A percentile compares a stretch with the other conserved stretches of the same genome.
phyloP scores from a whole-genome alignment of 2,329 filamentous ascomycete species.

The Fusarium floridanum region DNA sequence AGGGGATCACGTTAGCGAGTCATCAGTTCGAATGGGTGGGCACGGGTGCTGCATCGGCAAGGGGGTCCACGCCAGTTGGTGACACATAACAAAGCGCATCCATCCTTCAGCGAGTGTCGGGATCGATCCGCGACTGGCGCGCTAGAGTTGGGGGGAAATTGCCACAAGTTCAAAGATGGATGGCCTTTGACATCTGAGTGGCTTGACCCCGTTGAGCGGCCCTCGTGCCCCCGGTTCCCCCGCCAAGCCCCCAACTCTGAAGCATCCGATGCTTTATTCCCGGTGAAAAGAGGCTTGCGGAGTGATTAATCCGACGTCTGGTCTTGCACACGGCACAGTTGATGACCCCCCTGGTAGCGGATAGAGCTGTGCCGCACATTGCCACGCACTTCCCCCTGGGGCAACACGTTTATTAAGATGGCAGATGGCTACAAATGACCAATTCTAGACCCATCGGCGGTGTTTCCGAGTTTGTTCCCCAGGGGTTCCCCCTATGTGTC shows the following conservation, averaged over 20 bases:
- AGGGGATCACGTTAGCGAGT: background rate
- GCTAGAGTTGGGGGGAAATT: constrained; percentile 12
- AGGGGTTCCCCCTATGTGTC: background rate
- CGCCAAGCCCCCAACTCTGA: constrained; percentile 1
- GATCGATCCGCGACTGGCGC: constrained; percentile 1
- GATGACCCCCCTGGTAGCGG: background rate
- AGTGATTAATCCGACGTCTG: constrained; percentile 8
- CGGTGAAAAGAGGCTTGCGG: constrained; percentile 7
- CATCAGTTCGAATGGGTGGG: constrained; percentile 1
- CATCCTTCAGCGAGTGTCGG: background rate
- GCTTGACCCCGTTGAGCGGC: background rate
- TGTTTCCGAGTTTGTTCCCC: background rate
- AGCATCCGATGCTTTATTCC: constrained; percentile 6
- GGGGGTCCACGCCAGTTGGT: background rate
- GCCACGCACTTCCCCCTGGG: background rate
- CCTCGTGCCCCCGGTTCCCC: too few species aligned
- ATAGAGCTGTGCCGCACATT: constrained; percentile 5
- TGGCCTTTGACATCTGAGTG: constrained; percentile 4
- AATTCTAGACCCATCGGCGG: background rate
- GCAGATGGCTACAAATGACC: background rate
- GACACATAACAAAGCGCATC: background rate
- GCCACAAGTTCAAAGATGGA: background rate
- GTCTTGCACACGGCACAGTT: background rate
- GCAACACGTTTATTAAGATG: background rate
- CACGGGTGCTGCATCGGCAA: background rate